Percentiles rank a stretch among this genome's conserved stretches.
Conservation (phyloP, 2,329 filamentous ascomycete genomes). For the Exserohilum rostratum region DNA sequence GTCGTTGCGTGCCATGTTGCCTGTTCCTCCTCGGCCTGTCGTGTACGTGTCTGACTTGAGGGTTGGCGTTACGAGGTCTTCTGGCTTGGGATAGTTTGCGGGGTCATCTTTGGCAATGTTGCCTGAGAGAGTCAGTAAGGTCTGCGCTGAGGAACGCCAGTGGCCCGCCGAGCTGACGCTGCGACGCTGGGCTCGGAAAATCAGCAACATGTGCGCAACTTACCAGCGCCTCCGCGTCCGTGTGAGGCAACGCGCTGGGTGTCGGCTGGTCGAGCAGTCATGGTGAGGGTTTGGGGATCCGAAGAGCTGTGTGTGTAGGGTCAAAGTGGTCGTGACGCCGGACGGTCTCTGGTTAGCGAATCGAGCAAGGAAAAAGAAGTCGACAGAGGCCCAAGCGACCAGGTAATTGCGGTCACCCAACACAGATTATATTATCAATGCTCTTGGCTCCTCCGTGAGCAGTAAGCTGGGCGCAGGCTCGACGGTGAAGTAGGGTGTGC, state of each 20-base stretch:
- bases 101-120: conserved; percentile 54
- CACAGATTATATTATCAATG: conserved; percentile 17
- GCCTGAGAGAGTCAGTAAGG: conserved; percentile 38
- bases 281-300: conserved; percentile 9
- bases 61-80: conserved; percentile 79
- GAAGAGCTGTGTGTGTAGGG: too few species aligned
- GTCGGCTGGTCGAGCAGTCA: conserved; percentile 32
- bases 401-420: conserved; percentile 18
- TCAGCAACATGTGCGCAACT: conserved; percentile 19
- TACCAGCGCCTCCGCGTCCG: conserved; percentile 77
- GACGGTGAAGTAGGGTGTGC: conserved; percentile 12
- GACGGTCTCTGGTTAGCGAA: conserved; percentile 8
- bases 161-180: neutral
- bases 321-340: too few species aligned
- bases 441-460: conserved; percentile 23
- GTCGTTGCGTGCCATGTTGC: conserved; percentile 85
- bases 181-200: neutral
- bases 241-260: conserved; percentile 59
- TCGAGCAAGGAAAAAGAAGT: conserved; percentile 12
- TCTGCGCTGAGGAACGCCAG: neutral
- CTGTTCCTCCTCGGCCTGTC: conserved; percentile 84
- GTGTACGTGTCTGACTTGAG: conserved; percentile 86
- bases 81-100: conserved; percentile 42
- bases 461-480: conserved; percentile 20
- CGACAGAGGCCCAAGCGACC: conserved; percentile 20